Evolutionary conservation across 768 basidiomycete genomes (phyloP).

Genomic region (Dendrothele bispora): DNA sequence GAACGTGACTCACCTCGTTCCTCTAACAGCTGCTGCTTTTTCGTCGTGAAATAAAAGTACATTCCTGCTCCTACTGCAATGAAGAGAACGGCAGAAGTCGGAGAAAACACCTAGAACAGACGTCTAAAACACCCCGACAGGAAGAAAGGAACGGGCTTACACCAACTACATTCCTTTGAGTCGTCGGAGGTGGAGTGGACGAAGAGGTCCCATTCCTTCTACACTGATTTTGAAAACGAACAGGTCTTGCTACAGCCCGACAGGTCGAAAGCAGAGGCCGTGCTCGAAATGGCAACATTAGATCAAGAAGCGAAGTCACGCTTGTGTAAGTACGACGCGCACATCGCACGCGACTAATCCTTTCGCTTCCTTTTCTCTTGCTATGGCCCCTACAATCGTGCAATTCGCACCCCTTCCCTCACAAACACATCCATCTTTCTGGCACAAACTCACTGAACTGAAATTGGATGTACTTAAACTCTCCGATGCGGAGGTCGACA

Average conservation of each 20-base stretch:
- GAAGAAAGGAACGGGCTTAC: conserved; percentile 6
- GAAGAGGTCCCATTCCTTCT: no score
- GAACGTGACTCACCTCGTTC: conserved; percentile 59
- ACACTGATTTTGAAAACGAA: no score
- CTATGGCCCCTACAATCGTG: conserved; percentile 54
- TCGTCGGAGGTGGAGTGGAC: background rate
- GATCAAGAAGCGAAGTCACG: no score
- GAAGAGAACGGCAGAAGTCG: conserved; percentile 80
- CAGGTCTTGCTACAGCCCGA: no score
- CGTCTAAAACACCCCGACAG: background rate
- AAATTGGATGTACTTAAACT: conserved; percentile 92
- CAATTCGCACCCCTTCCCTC: conserved; percentile 91
- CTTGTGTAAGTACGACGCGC: no score
- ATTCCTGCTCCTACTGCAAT: conserved; percentile 80
- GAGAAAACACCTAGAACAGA: conserved; percentile 81
- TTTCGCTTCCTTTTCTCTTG: no score
- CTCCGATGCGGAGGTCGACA: conserved; percentile 65
- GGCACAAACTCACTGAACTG: conserved; percentile 84
- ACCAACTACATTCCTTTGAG: conserved; percentile 15
- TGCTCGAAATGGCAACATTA: no score
- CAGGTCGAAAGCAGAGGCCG: no score
- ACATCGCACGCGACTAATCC: no score
- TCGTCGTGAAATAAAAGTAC: conserved; percentile 84
- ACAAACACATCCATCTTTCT: conserved; percentile 86
- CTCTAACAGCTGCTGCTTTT: conserved; percentile 78